phyloP scores from a whole-genome alignment of 306 rosid species.

The Malus sieversii region DNA sequence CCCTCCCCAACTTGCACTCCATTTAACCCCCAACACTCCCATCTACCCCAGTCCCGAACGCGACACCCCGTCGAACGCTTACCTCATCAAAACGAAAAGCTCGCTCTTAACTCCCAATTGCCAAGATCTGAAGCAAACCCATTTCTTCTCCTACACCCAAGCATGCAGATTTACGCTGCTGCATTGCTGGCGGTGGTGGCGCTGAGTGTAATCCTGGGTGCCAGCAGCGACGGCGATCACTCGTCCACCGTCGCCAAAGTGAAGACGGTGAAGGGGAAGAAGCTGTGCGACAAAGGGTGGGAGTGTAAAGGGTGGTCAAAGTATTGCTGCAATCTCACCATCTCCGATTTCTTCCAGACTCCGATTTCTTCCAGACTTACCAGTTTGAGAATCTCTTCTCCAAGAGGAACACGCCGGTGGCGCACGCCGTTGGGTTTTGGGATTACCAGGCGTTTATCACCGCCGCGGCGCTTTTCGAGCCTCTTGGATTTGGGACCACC shows the following conservation, averaged over 20 bases:
- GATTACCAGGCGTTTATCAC: slow-evolving; percentile 65
- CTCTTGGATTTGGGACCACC: slow-evolving; percentile 80
- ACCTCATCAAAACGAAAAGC: neutral
- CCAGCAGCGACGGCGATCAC: slow-evolving; percentile 21
- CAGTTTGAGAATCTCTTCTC: slow-evolving; percentile 87
- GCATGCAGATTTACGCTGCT: neutral
- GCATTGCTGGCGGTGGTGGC: neutral
- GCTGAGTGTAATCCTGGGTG: slow-evolving; percentile 15
- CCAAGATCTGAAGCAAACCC: slow-evolving; percentile 10
- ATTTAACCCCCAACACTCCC: neutral
- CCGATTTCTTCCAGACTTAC: slow-evolving; percentile 59
- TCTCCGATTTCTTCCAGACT: slow-evolving; percentile 53
- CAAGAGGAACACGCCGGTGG: slow-evolving; percentile 64
- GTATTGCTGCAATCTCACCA: slow-evolving; percentile 74
- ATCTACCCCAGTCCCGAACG: slow-evolving; percentile 1
- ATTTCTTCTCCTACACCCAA: neutral
- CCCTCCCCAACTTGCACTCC: neutral
- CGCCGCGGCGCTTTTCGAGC: slow-evolving; percentile 65
- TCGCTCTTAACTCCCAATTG: neutral
- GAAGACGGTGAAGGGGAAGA: slow-evolving; percentile 59
- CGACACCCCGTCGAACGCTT: slow-evolving; percentile 23
- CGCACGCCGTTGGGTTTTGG: slow-evolving; percentile 89
- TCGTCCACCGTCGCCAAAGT: slow-evolving; percentile 25
- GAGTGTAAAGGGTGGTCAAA: slow-evolving; percentile 64
- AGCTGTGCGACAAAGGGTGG: slow-evolving; percentile 68